A percentile compares a stretch with the other conserved stretches of the same genome.
phyloP scores from a whole-genome alignment of 2,329 filamentous ascomycete species.

The Fusarium nanum region DNA sequence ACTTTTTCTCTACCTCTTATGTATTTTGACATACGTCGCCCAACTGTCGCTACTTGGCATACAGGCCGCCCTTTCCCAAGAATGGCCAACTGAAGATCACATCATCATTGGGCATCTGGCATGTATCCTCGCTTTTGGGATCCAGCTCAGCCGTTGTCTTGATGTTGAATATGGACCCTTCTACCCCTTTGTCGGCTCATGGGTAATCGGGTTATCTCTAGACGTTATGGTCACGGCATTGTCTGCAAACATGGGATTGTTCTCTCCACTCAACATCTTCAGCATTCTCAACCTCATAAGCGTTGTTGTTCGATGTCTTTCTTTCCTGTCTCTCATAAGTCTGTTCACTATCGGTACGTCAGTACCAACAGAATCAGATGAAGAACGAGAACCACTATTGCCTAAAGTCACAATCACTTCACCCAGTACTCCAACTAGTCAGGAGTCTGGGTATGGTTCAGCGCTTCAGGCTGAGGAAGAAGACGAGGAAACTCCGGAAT shows the following conservation, averaged over 20 bases:
- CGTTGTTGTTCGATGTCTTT: conserved; percentile 34
- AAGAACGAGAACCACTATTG: conserved; percentile 70
- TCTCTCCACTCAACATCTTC: conserved; percentile 22
- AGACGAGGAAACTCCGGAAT: conserved; percentile 60
- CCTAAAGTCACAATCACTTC: conserved; percentile 46
- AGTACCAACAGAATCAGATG: conserved; percentile 55
- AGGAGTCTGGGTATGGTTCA: conserved; percentile 56
- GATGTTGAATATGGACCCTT: conserved; percentile 65
- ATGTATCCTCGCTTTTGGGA: conserved; percentile 72
- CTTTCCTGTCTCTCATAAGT: conserved; percentile 33
- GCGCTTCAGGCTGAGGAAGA: conserved; percentile 54
- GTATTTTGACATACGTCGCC: conserved; percentile 60
- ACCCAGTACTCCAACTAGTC: conserved; percentile 41
- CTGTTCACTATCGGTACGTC: conserved; percentile 27
- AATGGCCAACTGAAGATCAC: conserved; percentile 60
- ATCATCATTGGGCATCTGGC: conserved; percentile 68
- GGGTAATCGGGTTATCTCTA: conserved; percentile 67
- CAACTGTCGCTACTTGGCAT: conserved; percentile 58
- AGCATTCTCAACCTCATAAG: conserved; percentile 43
- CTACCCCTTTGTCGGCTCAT: conserved; percentile 73
- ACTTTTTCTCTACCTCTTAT: conserved; percentile 58
- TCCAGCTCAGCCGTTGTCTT: conserved; percentile 66
- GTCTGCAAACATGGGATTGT: conserved; percentile 15
- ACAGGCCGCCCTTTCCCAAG: conserved; percentile 49
- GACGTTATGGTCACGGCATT: conserved; percentile 62